Evolutionary conservation across 2,329 filamentous ascomycete species (phyloP), one percentile per base, ranked within the genome.

Genomic region (Sporothrix curviconia): DNA sequence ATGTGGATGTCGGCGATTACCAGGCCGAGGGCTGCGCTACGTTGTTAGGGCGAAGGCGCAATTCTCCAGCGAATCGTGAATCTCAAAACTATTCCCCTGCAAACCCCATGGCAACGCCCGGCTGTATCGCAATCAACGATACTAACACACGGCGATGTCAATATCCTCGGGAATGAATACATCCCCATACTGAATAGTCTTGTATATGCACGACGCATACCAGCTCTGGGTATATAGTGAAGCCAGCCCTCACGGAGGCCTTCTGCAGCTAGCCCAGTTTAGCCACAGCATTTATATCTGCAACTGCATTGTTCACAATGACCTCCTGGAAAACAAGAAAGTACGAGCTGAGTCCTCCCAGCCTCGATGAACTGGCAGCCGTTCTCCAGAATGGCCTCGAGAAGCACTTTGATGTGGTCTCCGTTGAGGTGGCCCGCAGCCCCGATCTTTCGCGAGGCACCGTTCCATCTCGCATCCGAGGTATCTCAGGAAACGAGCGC

Each of bases 391-490:
- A n/a, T 2, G 53, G 53, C 11, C 42, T 55, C 15, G n/a, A 39
- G n/a, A n/a, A 9, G 32, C 42, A 55, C 24, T 55, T 55, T 40
- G 34, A 28, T 14, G 36, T 15, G 1, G 53, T 55, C 30, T 39
- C 53, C 4, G 53, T 55, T 2, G 15, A 39, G 4, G 53, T 55
- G 17, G 17, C 32, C 1, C 30, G 19, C 42, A 30, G 42, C 34
- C 6, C 70, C 73, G 7, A 71, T 76, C 57, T 68, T 76, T 5
- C 66, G 68, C 1, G n/a, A 66, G n/a, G 30, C 67, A 0, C 74
- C 74, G 0, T 76, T 71, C 55, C 56, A 68, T 51, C 67, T 76
- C 5, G 71, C 73, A 1, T 66, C 68, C 55, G 67, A 3, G 76
- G 76, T 0, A 65, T 78, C 7, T 71, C 65, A 2, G 74, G 76